phyloP scores from a whole-genome alignment of 2,329 filamentous ascomycete genomes.

The Colletotrichum melonis region DNA sequence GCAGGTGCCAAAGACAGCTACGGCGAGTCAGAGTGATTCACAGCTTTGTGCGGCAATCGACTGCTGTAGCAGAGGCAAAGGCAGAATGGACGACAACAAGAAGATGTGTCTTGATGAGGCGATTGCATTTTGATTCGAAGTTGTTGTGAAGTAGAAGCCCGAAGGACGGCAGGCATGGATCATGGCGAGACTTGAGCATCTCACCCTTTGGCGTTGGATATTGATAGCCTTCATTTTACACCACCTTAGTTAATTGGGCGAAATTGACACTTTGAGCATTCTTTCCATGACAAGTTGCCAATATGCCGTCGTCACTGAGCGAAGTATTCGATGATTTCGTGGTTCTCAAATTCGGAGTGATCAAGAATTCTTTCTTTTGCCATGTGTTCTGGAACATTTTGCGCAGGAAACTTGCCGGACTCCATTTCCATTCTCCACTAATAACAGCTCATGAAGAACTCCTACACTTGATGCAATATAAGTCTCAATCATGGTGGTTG shows the following conservation, averaged over 20 bases:
- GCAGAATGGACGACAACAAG: conserved; percentile 30
- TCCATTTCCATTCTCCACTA: too few species aligned
- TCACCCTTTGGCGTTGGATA: not conserved
- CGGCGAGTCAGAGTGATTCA: conserved; percentile 42
- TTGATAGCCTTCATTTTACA: not conserved
- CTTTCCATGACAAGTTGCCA: not conserved
- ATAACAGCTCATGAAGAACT: too few species aligned
- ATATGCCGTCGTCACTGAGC: not conserved
- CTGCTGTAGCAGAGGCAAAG: conserved; percentile 40
- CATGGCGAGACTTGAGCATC: not conserved
- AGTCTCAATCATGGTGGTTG: too few species aligned
- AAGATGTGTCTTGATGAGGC: conserved; percentile 36
- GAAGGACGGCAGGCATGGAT: not conserved
- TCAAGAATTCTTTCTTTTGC: too few species aligned
- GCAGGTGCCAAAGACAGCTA: conserved; percentile 42
- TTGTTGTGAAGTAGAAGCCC: not conserved
- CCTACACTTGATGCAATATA: too few species aligned
- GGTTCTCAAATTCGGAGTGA: not conserved
- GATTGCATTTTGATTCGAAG: conserved; percentile 33
- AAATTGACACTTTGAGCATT: not conserved
- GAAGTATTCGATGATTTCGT: not conserved
- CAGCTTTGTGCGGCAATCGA: conserved; percentile 50
- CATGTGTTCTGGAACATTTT: too few species aligned
- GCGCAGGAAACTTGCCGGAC: too few species aligned
- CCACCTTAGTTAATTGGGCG: not conserved